Evolutionary conservation across 1,139 yeast species (phyloP), one percentile per base, ranked within the genome.

Genomic region (Schwanniomyces etchellsii): DNA sequence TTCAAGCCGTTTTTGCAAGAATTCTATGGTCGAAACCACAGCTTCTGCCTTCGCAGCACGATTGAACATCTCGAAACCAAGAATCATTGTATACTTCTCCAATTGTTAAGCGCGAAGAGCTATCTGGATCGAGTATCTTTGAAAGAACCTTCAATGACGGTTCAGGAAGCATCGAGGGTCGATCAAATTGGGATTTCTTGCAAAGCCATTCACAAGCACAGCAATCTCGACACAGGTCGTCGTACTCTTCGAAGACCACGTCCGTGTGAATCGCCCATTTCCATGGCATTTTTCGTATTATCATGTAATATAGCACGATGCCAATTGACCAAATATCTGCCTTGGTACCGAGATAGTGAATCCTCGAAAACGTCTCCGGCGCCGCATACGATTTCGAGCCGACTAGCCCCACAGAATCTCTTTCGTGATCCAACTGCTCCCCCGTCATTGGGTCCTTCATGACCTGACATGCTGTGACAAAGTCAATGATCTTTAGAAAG

Each of bases 311-410:
- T 2, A 68, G 43, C 3, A 71, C 48, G 2, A 71, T 54, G 1
- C 72, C 78, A 24, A 70, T 36, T 1, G 77, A 63, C 80, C 80
- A 74, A 7, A 69, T 44, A 39, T 74, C 79, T 5, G 60, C 56
- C 20, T 47, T 48, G 28, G 44, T 48, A 0, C 75, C 73, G 33
- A 62, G 55, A 42, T 74, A 74, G 10, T 42, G 44, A 7, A 72
- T 40, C 10, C 32, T 33, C 11, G 45, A 35, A 26, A 55, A 57
- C 13, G 68, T 59, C 43, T 74, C 80, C 0, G 80, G 79, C 0
- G 78, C 73, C 18, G 60, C 55, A 39, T 60, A 70, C 7, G 48
- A 41, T 16, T 55, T 59, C 2, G 77, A 65, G 0, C 80, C 80
- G 3, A 69, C 76, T n/a, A 71, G 40, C 0, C 80, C 80, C 14